Evolutionary conservation across 2,329 filamentous ascomycete species (phyloP).

Genomic region (Ophiosphaerella korrae): DNA sequence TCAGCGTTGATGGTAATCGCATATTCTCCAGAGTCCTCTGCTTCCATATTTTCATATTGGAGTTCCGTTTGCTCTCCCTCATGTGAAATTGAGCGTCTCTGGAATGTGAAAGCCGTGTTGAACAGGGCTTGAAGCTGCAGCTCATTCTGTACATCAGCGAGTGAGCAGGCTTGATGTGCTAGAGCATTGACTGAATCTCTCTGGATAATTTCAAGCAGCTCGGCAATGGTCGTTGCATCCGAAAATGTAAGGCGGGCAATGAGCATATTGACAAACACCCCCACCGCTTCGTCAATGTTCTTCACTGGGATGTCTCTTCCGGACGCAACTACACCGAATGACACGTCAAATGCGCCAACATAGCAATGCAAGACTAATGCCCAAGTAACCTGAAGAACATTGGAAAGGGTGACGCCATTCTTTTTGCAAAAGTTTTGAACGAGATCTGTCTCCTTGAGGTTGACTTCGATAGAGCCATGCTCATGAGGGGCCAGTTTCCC

Average conservation of each 20-base stretch:
- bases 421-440: constrained; percentile 47
- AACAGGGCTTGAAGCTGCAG: constrained; percentile 41
- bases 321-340: constrained; percentile 61
- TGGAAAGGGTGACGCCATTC: constrained; percentile 55
- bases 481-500: constrained; percentile 41
- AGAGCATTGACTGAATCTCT: constrained; percentile 54
- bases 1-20: constrained; percentile 43
- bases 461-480: constrained; percentile 46
- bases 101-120: constrained; percentile 47
- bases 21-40: constrained; percentile 45
- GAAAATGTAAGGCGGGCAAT: constrained; percentile 54
- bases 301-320: constrained; percentile 59
- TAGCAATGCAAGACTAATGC: constrained; percentile 57
- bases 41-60: constrained; percentile 40
- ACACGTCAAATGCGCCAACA: constrained; percentile 54
- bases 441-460: constrained; percentile 35
- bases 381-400: constrained; percentile 60
- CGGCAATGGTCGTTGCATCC: constrained; percentile 42
- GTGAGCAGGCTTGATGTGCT: constrained; percentile 56
- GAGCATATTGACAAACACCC: constrained; percentile 62
- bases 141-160: constrained; percentile 46
- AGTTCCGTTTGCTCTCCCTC: constrained; percentile 34
- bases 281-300: constrained; percentile 56
- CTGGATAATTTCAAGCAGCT: constrained; percentile 53
- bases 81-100: constrained; percentile 31